Evolutionary conservation across 345 rosid species (phyloP), one percentile per base, ranked within the genome.

Genomic region (Garcia nutans): DNA sequence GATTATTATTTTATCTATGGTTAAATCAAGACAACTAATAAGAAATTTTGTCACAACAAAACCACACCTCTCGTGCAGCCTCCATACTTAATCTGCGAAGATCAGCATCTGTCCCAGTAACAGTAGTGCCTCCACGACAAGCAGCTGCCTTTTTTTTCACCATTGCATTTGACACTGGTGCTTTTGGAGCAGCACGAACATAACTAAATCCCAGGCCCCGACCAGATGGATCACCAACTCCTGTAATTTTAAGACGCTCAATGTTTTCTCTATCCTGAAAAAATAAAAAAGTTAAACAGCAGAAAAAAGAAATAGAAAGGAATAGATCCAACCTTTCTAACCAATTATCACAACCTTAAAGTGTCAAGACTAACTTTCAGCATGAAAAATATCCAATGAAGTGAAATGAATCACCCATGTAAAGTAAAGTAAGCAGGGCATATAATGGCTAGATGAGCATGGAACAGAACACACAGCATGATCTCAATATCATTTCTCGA

Each of bases 181-280:
- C 92, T 84, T 96, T 96, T 62, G 95, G 93, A 84, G 90, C 85
- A 68, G 91, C 87, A 78, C 96, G 93, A 20, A 96, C 99, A 79
- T 89, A 96, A 85, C 99, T 96, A 82, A 96, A 93, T 78, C 99
- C 99, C 71, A 93, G 88, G 73, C 99, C 98, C 77, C 98, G 87
- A 55, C 98, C 99, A 68, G 99, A 92, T 52, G 99, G 99, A 85
- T 93, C 99, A 10, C 99, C 98, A 76, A 96, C 99, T 85, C 99
- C 99, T 72, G 98, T 92, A 74, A 96, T 96, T 86, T 96, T 98
- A 74, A 96, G 84, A 58, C 98, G 99, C 85, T 96, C 99, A 84
- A 96, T 89, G 82, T 89, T 93, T 83, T 88, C 99, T 80, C 94
- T 88, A 72, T 90, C 99, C 99, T 96, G 91, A 79, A 82, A 78